phyloP scores from a whole-genome alignment of 2,329 filamentous ascomycete species.

The Nemania sp. region DNA sequence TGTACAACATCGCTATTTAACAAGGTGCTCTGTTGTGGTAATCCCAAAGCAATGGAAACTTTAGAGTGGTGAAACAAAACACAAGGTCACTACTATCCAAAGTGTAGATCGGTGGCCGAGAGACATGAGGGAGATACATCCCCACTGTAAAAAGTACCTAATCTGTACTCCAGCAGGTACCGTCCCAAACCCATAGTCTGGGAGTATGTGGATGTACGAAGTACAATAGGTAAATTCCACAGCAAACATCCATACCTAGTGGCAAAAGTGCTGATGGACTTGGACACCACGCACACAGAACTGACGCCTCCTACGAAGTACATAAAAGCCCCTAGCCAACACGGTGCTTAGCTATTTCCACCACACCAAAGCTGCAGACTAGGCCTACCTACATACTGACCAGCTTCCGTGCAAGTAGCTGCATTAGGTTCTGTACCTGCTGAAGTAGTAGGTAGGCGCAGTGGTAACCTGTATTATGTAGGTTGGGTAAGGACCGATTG shows the following conservation, averaged over 20 bases:
- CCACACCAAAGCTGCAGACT: too few relatives aligned
- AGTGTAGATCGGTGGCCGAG: conserved; percentile 14
- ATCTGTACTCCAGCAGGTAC: background rate
- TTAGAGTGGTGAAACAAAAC: conserved; percentile 10
- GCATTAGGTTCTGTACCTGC: too few relatives aligned
- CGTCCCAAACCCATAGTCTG: background rate
- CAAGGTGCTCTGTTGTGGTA: conserved; percentile 1
- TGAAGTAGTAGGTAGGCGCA: background rate
- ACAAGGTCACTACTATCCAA: background rate
- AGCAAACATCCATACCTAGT: conserved; percentile 9
- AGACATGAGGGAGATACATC: background rate
- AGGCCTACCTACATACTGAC: too few relatives aligned
- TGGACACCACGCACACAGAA: too few relatives aligned
- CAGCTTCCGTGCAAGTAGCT: too few relatives aligned
- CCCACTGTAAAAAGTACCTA: background rate
- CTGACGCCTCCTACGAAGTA: too few relatives aligned
- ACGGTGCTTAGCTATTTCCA: too few relatives aligned
- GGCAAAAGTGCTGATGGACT: conserved; percentile 12
- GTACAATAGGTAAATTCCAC: conserved; percentile 16
- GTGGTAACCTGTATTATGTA: too few relatives aligned
- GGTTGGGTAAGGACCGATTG: background rate
- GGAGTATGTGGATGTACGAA: too few relatives aligned
- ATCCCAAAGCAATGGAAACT: conserved; percentile 19
- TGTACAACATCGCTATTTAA: background rate
- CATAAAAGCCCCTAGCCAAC: too few relatives aligned